Conservation (phyloP, 768 basidiomycete genomes). For the Daedaleopsis nitida region DNA sequence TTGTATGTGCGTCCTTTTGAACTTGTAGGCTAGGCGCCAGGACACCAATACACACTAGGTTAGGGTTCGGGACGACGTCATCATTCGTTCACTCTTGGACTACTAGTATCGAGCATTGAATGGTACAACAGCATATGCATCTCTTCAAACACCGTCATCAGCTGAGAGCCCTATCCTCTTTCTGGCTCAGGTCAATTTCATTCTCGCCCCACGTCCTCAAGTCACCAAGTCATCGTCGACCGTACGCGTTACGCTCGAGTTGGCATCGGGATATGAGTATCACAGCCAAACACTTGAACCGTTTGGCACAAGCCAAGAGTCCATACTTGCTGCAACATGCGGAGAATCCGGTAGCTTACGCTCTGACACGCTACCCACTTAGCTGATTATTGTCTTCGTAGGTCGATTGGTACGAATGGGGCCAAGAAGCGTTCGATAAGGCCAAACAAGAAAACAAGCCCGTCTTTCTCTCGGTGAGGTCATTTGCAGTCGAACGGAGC, state of each 20-base stretch:
- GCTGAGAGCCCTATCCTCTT: no score
- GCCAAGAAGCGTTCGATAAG: conserved; percentile 29
- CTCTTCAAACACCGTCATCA: no score
- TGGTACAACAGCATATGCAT: no score
- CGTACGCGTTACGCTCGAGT: no score
- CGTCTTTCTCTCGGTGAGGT: conserved; percentile 37
- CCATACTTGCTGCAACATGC: conserved; percentile 31
- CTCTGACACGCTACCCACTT: background rate
- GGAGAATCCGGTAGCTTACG: conserved; percentile 24
- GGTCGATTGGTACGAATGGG: conserved; percentile 34
- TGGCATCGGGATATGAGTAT: background rate
- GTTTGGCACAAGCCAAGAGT: conserved; percentile 24
- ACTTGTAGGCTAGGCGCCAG: no score
- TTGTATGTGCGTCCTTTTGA: no score
- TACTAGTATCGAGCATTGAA: no score
- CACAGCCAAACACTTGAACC: conserved; percentile 8
- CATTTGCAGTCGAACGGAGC: background rate
- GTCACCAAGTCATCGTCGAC: background rate
- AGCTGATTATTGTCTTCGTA: background rate
- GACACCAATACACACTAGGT: no score
- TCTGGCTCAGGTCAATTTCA: background rate
- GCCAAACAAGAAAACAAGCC: conserved; percentile 29
- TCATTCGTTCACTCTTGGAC: no score
- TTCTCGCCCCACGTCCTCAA: no score
- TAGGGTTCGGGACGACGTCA: no score